A percentile compares a stretch with the other conserved stretches of the same genome.
These are phyloP conservation scores for Barnettozyma siamensis DNA, from an alignment of 805 yeast genomes.

Conservation along the genomic window DNA sequence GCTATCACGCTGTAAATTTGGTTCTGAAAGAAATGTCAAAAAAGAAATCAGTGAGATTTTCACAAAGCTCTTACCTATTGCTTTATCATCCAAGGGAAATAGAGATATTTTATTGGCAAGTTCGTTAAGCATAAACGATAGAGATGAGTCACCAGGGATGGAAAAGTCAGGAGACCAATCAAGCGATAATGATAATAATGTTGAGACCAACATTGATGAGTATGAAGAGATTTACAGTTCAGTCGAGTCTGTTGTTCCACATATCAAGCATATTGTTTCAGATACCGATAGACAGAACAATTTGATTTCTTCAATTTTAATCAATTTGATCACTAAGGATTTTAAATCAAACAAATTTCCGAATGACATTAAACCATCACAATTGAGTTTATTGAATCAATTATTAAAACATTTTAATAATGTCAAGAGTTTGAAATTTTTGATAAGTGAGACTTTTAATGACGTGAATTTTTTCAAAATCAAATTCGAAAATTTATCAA, in stretches of 20 bases:
- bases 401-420: constrained; percentile 24
- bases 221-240: constrained; percentile 42
- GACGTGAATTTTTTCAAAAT: constrained; percentile 53
- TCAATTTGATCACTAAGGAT: constrained; percentile 48
- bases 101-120: constrained; percentile 16
- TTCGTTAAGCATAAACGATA: constrained; percentile 5
- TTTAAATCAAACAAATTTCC: constrained; percentile 40
- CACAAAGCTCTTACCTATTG: constrained; percentile 29
- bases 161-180: background rate
- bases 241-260: constrained; percentile 32
- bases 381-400: constrained; percentile 39
- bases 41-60: constrained; percentile 50
- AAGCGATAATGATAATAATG: constrained; percentile 3
- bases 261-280: constrained; percentile 22
- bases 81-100: constrained; percentile 22
- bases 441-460: constrained; percentile 58
- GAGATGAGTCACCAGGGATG: constrained; percentile 4
- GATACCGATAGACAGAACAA: constrained; percentile 59
- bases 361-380: constrained; percentile 32
- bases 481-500: constrained; percentile 22
- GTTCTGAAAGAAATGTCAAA: constrained; percentile 51
- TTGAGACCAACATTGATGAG: constrained; percentile 9
- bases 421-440: constrained; percentile 55
- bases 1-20: constrained; percentile 51
- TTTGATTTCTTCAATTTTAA: constrained; percentile 45